A percentile compares a stretch with the other conserved stretches of the same genome.
Conservation (phyloP, 768 basidiomycete species). For the Trametes gibbosa region DNA sequence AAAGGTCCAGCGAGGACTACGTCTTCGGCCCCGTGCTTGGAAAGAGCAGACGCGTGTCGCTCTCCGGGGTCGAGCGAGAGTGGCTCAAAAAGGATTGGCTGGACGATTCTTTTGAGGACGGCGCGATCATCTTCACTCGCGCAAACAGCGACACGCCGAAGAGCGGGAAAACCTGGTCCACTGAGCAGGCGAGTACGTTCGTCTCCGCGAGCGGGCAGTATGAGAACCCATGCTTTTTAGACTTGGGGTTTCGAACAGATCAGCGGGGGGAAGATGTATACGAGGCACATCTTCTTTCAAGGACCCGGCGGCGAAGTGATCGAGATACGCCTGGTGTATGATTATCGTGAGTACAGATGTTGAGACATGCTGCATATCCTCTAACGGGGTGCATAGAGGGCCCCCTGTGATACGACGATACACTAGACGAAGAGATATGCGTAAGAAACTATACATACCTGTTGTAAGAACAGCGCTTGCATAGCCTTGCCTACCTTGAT, state of each 20-base stretch:
- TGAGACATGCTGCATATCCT: not conserved
- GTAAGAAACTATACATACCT: constrained; percentile 17
- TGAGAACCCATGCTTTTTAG: constrained; percentile 19
- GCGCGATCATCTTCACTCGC: constrained; percentile 35
- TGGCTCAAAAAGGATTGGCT: constrained; percentile 43
- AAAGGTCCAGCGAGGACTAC: constrained; percentile 51
- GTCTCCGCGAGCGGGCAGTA: constrained; percentile 28
- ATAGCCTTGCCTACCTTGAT: constrained; percentile 3
- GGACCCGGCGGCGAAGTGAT: constrained; percentile 59
- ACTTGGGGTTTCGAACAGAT: constrained; percentile 65
- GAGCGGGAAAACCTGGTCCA: constrained; percentile 60
- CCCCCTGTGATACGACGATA: not conserved
- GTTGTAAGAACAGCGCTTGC: not conserved
- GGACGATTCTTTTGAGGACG: constrained; percentile 35
- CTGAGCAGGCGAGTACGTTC: constrained; percentile 49
- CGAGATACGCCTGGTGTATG: constrained; percentile 57
- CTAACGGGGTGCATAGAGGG: not conserved
- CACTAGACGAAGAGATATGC: not conserved
- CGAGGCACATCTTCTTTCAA: constrained; percentile 60
- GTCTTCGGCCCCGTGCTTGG: constrained; percentile 60
- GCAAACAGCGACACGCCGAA: constrained; percentile 61
- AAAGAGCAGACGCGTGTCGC: constrained; percentile 30
- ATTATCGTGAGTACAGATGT: constrained; percentile 51
- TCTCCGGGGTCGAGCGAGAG: constrained; percentile 32
- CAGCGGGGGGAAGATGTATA: constrained; percentile 58